Evolutionary conservation across 139 green algal species (phyloP), one percentile per base, ranked within the genome.

Genomic region (Tetradesmus obliquus): DNA sequence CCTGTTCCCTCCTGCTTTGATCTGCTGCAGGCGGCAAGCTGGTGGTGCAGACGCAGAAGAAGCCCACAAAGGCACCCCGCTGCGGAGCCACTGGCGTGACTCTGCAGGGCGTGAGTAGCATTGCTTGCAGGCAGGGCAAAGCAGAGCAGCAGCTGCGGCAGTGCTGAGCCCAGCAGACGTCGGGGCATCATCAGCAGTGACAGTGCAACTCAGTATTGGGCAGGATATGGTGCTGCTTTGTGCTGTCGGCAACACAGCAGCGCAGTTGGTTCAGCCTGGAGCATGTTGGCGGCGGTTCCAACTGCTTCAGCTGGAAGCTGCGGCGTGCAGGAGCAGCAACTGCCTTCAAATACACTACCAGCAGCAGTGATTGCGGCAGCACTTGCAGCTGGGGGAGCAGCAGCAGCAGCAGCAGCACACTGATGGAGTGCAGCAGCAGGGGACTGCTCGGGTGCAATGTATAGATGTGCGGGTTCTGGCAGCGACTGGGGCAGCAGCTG

Each of bases 21-120:
- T 83, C 24, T 82, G 74, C 32, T 82, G 84, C 95, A 99, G 98
- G 98, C 93, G 98, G 98, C 88, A 96, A 96, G 86, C 95, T 99
- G 53, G 94, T 97, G 71, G 96, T 98, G 87, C 98, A 99, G 92
- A 98, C 98, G 86, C 94, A 96, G 83, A 98, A 97, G 94, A 99
- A 99, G 97, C 95, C 95, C 54, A 94, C 96, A 15, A 97, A 94
- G 12, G 94, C 95, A 89, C 94, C 97, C 45, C 97, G 95, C 54
- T 99, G 98, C 94, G 92, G 94, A 55, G 94, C 98, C 74, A 96
- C 93, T 57, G 97, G 97, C 87, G 95, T 96, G 55, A 86, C 88
- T n/a, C 96, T 99, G 17, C 93, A 99, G 85, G 97, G 97, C 84
- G 96, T 99, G 91, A 96, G 96, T 92, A 87, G 45, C 71, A 79